A percentile compares a stretch with the other conserved stretches of the same genome.
Evolutionary conservation across 2,329 filamentous ascomycete species (phyloP).

Genomic region (Aspergillus sergii): DNA sequence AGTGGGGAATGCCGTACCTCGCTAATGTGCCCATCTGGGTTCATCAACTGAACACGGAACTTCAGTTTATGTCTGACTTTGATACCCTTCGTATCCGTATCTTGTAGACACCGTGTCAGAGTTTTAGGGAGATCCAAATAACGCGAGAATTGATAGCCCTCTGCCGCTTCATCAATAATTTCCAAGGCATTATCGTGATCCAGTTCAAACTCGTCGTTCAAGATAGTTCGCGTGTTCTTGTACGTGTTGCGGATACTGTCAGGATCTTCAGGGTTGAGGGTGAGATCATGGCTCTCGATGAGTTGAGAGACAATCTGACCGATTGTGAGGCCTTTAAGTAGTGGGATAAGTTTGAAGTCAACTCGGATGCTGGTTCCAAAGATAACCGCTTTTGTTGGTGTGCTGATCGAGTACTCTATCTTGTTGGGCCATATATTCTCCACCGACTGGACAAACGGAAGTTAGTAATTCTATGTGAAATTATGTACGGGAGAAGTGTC

Average conservation of each 20-base stretch:
- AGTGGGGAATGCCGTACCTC: constrained; percentile 60
- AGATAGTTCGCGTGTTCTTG: constrained; percentile 66
- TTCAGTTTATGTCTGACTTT: constrained; percentile 92
- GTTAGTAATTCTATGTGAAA: constrained; percentile 16
- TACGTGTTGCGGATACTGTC: constrained; percentile 49
- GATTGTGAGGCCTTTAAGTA: constrained; percentile 84
- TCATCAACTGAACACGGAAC: constrained; percentile 85
- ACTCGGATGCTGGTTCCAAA: constrained; percentile 86
- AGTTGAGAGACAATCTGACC: constrained; percentile 81
- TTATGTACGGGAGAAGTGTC: not conserved
- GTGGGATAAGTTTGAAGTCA: constrained; percentile 82
- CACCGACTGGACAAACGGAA: constrained; percentile 59
- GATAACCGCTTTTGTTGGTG: constrained; percentile 90
- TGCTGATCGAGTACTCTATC: constrained; percentile 90
- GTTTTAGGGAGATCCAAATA: constrained; percentile 74
- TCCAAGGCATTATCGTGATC: constrained; percentile 64
- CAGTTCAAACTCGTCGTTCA: constrained; percentile 69
- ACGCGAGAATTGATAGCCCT: constrained; percentile 63
- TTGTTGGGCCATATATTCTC: constrained; percentile 99
- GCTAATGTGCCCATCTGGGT: constrained; percentile 91
- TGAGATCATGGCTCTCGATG: constrained; percentile 74
- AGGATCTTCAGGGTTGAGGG: constrained; percentile 52
- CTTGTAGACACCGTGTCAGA: constrained; percentile 81
- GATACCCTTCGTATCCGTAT: constrained; percentile 84
- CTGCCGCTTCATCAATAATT: constrained; percentile 59